phyloP scores from a whole-genome alignment of 2,329 filamentous ascomycete species.

The Tolypocladium album region DNA sequence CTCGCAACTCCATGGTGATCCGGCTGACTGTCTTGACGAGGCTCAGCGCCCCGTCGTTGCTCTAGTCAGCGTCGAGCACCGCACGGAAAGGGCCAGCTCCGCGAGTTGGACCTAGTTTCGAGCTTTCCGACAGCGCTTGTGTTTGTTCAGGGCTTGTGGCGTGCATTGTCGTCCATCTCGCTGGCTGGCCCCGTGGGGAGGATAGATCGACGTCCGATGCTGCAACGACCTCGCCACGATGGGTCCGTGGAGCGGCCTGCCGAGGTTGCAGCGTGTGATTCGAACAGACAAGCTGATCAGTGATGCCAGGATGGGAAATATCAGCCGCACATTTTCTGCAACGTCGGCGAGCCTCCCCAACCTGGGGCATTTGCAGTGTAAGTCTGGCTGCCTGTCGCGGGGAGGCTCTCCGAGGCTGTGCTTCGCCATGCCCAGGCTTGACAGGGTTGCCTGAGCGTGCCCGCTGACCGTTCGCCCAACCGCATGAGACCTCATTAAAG shows the following conservation, averaged over 20 bases:
- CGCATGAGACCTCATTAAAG: not conserved
- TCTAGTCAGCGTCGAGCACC: not conserved
- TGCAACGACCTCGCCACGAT: not conserved
- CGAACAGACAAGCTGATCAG: not conserved
- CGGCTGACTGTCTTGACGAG: too few relatives aligned
- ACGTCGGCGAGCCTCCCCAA: too few relatives aligned
- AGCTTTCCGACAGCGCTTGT: not conserved
- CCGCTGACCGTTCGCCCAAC: not conserved
- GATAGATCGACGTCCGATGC: not conserved
- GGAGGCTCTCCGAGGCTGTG: not conserved
- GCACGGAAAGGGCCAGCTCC: not conserved
- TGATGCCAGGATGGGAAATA: not conserved
- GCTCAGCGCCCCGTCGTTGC: not conserved
- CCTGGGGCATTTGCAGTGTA: not conserved
- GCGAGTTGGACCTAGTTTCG: not conserved
- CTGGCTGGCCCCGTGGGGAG: constrained; percentile 1
- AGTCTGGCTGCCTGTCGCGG: too few relatives aligned
- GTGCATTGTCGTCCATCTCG: not conserved
- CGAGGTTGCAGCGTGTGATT: not conserved
- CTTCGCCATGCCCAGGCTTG: not conserved
- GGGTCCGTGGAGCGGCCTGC: not conserved
- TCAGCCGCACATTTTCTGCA: too few relatives aligned
- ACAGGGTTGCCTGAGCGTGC: not conserved
- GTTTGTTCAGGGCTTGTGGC: not conserved
- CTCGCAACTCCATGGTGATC: too few relatives aligned